Base-by-base conservation (phyloP, 805 yeast species). In the Saccharomycopsis capsularis region DNA sequence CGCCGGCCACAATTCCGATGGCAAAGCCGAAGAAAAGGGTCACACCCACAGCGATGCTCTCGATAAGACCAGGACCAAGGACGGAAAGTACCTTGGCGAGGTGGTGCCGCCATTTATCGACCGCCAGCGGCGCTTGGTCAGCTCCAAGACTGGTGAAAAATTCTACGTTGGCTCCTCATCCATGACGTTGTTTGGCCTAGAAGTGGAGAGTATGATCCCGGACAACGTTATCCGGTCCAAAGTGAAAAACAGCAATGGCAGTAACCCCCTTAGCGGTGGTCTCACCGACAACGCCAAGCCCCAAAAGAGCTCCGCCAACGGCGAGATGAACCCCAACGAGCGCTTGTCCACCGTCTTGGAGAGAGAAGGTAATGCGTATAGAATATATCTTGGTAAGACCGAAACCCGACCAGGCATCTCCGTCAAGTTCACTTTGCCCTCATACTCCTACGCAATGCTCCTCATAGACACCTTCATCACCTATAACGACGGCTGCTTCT, bases 401-500 rank as follows among this genome's bases (percentile, higher is more conserved):
- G 79, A 79, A 48, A 77, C 84, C 2, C 68, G 84, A 32, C 83
- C 86, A 0, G 84, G 85, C 1, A 69, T 81, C 4, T 73, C 82
- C 21, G 85, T 82, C 22, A 81, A 82, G 57, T 82, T 83, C 59
- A 75, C 86, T 0, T 66, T 85, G 16, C 95, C 95, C 0, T 79
- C 87, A 13, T 84, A 82, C 55, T 77, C 86, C 2, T 83, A 84
- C 61, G 89, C 91, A 4, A 75, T 82, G 75, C 62, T 82, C 13
- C 65, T 85, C 43, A 85, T 85, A 11, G 91, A 85, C 59, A 81
- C 87, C 0, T 85, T 85, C 56, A 75, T 85, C 46, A 81, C 82
- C 45, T 85, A 83, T 62, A 85, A 85, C 57, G 93, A 84, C 63
- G 93, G 90, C 0, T 85, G 95, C 57, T 85, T 85, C 61, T 85